Conservation (phyloP, 1,139 yeast genomes). For the Scheffersomyces cryptocercus region DNA sequence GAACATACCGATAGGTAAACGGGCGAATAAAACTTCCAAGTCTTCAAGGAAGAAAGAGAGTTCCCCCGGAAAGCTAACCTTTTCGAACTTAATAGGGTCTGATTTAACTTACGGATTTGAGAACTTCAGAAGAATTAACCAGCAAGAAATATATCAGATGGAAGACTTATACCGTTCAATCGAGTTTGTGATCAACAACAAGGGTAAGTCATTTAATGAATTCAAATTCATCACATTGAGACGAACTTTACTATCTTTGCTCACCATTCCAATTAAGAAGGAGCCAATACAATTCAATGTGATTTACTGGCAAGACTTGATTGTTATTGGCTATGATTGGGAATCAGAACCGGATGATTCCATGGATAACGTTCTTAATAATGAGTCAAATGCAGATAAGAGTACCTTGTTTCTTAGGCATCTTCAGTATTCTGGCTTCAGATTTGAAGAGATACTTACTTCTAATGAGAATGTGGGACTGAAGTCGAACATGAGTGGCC, state of each 20-base stretch:
- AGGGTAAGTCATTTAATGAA: conserved; percentile 4
- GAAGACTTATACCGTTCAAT: conserved; percentile 19
- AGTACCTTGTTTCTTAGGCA: conserved; percentile 5
- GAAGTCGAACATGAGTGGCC: too few species aligned
- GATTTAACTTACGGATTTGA: conserved; percentile 20
- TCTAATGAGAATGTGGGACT: neutral
- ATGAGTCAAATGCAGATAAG: neutral
- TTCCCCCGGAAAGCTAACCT: too few species aligned
- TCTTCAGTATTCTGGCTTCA: conserved; percentile 23
- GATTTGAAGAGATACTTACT: conserved; percentile 24
- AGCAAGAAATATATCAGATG: conserved; percentile 17
- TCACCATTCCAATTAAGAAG: conserved; percentile 20
- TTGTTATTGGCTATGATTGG: conserved; percentile 24
- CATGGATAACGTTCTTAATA: neutral
- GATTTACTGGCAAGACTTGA: conserved; percentile 20
- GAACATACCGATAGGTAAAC: conserved; percentile 5
- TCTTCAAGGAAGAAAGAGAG: too few species aligned
- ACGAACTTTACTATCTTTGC: conserved; percentile 19
- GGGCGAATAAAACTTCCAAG: too few species aligned
- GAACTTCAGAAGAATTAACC: conserved; percentile 11
- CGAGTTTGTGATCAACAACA: conserved; percentile 10
- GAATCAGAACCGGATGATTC: conserved; percentile 7
- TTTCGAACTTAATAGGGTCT: conserved; percentile 14
- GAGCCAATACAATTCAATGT: conserved; percentile 18
- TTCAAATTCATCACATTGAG: conserved; percentile 20